Evolutionary conservation across 108 stramenopile species (phyloP), one percentile per base, ranked within the genome.

Genomic region (Nitzschia palea): DNA sequence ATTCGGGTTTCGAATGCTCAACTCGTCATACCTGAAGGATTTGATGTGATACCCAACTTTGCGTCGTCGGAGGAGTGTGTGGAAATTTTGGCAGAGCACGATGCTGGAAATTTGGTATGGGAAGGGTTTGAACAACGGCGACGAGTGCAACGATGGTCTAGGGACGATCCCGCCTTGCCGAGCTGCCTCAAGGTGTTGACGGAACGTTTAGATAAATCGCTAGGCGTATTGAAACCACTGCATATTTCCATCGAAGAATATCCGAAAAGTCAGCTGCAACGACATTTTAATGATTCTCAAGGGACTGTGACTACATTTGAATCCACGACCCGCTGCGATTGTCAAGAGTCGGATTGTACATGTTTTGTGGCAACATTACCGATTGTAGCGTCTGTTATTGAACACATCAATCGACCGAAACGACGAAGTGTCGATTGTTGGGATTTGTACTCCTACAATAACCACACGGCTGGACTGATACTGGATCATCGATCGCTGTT

Each of bases 101-200:
- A 72, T n/a, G 23, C 18, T 15, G 44, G 55, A 23, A 15, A 66
- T 17, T 77, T 56, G 22, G 31, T 27, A 12, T 80, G 75, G 65
- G 85, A 88, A 62, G 90, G 90, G 3, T 91, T 84, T 76, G 87
- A 85, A 62, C 69, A 80, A 68, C 71, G 85, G 44, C 69, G 82
- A 51, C 65, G 70, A 36, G 84, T 88, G n/a, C 76, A 80, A 48
- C 58, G 81, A 8, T 91, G 77, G 71, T 32, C 44, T 0, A 23
- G 48, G 9, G 22, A 44, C n/a, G 77, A 73, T 53, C 29, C 31
- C 0, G 47, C 36, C 4, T 18, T 76, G 12, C 74, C 74, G 50
- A 26, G n/a, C 8, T 15, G 31, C 2, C 10, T 76, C 3, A 35
- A 55, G 27, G 29, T 17, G 6, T 35, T 76, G 44, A 54, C 45